phyloP scores from a whole-genome alignment of 306 rosid species.

The Vigna unguiculata region DNA sequence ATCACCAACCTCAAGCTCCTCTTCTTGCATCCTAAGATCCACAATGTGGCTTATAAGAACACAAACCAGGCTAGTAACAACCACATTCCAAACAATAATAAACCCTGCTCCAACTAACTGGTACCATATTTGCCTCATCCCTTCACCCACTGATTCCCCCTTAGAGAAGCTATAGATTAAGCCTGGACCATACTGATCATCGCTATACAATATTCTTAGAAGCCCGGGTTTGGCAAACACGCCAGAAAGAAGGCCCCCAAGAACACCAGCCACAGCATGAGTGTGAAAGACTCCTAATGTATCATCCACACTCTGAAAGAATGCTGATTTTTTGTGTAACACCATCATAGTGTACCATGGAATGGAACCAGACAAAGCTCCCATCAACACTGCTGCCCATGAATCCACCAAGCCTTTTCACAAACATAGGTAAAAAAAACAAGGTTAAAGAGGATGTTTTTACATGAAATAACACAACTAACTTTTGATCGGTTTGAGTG shows the following conservation, averaged over 20 bases:
- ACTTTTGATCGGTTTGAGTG: too few species aligned
- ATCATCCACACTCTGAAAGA: slow-evolving; percentile 66
- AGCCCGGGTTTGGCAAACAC: slow-evolving; percentile 63
- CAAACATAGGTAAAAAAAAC: background rate
- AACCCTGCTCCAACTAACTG: slow-evolving; percentile 67
- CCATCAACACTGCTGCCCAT: slow-evolving; percentile 50
- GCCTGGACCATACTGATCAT: slow-evolving; percentile 39
- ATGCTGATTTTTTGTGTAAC: slow-evolving; percentile 52
- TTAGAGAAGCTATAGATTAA: slow-evolving; percentile 42
- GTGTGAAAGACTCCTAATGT: slow-evolving; percentile 82
- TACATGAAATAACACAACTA: too few species aligned
- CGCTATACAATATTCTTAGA: slow-evolving; percentile 51
- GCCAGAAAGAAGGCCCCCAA: slow-evolving; percentile 75
- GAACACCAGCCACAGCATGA: slow-evolving; percentile 72
- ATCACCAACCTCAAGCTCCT: slow-evolving; percentile 72
- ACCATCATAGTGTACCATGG: slow-evolving; percentile 79
- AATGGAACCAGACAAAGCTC: slow-evolving; percentile 43
- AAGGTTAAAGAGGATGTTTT: background rate
- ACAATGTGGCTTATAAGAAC: slow-evolving; percentile 49
- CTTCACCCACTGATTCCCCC: background rate
- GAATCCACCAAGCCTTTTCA: slow-evolving; percentile 47
- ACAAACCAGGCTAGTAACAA: slow-evolving; percentile 68
- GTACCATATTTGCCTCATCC: slow-evolving; percentile 55
- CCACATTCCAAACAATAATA: slow-evolving; percentile 62
- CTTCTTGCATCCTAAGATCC: slow-evolving; percentile 72